Evolutionary conservation across 2,329 filamentous ascomycete genomes (phyloP).

Genomic region (Dactylonectria estremocensis): DNA sequence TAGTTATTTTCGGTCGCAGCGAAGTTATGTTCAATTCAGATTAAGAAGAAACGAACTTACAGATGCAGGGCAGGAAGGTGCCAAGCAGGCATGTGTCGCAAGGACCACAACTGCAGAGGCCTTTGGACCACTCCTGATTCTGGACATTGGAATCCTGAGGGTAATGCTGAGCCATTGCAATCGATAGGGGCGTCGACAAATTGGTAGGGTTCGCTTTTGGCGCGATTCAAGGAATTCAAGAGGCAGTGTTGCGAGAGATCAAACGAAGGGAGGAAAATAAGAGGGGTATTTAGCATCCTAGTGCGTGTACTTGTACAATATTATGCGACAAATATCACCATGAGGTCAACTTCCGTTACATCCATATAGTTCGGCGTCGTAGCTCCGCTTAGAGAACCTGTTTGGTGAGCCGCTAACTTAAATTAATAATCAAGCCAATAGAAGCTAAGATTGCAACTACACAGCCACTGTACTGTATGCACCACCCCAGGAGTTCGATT

Average conservation of each 20-base stretch:
- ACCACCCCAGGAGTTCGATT: no score
- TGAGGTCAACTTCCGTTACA: no score
- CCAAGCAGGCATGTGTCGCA: slow-evolving; percentile 57
- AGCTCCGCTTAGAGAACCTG: no score
- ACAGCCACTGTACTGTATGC: no score
- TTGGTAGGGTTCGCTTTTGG: slow-evolving; percentile 8
- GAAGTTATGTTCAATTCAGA: not conserved
- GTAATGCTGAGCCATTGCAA: slow-evolving; percentile 44
- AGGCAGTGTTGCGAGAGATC: not conserved
- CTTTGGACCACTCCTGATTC: slow-evolving; percentile 55
- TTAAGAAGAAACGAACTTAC: slow-evolving; percentile 51
- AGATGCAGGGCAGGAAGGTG: slow-evolving; percentile 60
- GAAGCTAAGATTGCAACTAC: no score
- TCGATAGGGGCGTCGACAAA: slow-evolving; percentile 6
- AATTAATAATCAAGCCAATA: no score
- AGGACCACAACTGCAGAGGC: slow-evolving; percentile 59
- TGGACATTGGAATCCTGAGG: slow-evolving; percentile 43
- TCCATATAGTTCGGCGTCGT: no score
- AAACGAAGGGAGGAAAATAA: no score
- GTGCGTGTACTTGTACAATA: no score
- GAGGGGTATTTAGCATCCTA: no score
- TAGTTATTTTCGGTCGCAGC: not conserved
- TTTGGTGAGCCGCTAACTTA: no score
- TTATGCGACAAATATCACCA: no score
- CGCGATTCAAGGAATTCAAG: slow-evolving; percentile 6